Conservation (phyloP, 1,284 basidiomycete species). For the Malassezia furfur region DNA sequence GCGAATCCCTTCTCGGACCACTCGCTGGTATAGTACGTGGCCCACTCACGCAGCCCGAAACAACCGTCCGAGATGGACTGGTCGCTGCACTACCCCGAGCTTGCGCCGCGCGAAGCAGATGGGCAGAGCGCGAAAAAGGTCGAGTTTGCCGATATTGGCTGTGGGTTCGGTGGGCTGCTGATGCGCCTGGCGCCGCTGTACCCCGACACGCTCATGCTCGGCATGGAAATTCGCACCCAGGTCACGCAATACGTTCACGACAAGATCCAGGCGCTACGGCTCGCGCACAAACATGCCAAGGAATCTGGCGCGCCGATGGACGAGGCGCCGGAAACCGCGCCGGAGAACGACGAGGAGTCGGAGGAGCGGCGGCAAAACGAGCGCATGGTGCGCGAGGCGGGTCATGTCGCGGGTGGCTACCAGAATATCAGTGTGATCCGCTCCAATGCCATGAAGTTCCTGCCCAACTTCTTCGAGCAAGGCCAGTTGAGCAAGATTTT, state of each 20-base stretch:
- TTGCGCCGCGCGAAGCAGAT: slow-evolving; percentile 49
- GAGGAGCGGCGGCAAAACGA: slow-evolving; percentile 41
- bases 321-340: neutral
- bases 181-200: slow-evolving; percentile 81
- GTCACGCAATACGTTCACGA: slow-evolving; percentile 94
- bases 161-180: slow-evolving; percentile 91
- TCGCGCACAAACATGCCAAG: slow-evolving; percentile 48
- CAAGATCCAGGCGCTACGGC: slow-evolving; percentile 76
- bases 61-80: slow-evolving; percentile 73
- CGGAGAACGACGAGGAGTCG: slow-evolving; percentile 25
- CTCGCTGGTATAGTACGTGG: slow-evolving; percentile 63
- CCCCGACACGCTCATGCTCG: slow-evolving; percentile 86
- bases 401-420: slow-evolving; percentile 55
- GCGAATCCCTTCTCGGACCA: slow-evolving; percentile 98
- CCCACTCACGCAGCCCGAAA: slow-evolving; percentile 55
- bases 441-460: slow-evolving; percentile 97
- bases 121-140: slow-evolving; percentile 54
- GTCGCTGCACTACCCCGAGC: slow-evolving; percentile 72
- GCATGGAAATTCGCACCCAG: slow-evolving; percentile 92
- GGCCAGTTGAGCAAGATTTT: slow-evolving; percentile 73
- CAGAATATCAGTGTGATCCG: slow-evolving; percentile 90
- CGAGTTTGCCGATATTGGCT: slow-evolving; percentile 93
- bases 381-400: slow-evolving; percentile 19
- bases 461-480: slow-evolving; percentile 90
- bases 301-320: neutral